Evolutionary conservation across 2,329 filamentous ascomycete genomes (phyloP).

Genomic region (Pseudodiploospora longispora): DNA sequence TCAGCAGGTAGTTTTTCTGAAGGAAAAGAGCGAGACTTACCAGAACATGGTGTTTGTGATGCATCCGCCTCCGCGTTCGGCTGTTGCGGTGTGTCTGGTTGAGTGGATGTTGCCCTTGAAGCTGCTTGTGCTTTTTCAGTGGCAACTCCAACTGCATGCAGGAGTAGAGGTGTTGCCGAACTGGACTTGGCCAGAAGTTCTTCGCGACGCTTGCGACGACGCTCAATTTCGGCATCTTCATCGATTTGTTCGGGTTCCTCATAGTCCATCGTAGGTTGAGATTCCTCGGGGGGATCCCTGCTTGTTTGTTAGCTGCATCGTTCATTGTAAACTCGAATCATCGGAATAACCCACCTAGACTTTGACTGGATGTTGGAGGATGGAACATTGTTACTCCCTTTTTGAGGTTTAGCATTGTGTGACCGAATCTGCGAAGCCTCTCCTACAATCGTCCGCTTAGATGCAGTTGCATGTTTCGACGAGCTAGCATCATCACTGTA

Average conservation of each 20-base stretch:
- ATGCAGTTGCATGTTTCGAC: constrained; percentile 48
- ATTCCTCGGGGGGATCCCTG: constrained; percentile 14
- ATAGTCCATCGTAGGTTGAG: constrained; percentile 34
- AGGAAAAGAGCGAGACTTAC: constrained; percentile 25
- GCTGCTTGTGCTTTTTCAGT: constrained; percentile 45
- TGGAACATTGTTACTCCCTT: constrained; percentile 29
- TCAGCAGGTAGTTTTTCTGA: background rate
- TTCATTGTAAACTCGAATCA: too few relatives aligned
- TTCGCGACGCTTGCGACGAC: constrained; percentile 75
- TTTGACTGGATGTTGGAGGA: too few relatives aligned
- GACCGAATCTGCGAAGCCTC: constrained; percentile 50
- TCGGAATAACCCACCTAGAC: too few relatives aligned
- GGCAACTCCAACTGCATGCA: constrained; percentile 62
- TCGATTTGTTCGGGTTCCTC: constrained; percentile 57
- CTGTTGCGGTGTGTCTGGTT: constrained; percentile 32
- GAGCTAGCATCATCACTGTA: constrained; percentile 35
- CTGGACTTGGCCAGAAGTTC: constrained; percentile 78
- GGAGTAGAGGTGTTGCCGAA: constrained; percentile 63
- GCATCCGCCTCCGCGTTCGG: constrained; percentile 26
- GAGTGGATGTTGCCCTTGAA: constrained; percentile 46
- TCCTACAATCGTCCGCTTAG: constrained; percentile 54
- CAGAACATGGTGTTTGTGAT: constrained; percentile 38
- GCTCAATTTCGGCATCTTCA: constrained; percentile 76
- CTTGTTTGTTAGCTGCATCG: constrained; percentile 8
- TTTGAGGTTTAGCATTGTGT: constrained; percentile 60